These are phyloP conservation scores for Fusarium sp. DNA, from an alignment of 2,329 filamentous ascomycete species.

Conservation along the genomic window DNA sequence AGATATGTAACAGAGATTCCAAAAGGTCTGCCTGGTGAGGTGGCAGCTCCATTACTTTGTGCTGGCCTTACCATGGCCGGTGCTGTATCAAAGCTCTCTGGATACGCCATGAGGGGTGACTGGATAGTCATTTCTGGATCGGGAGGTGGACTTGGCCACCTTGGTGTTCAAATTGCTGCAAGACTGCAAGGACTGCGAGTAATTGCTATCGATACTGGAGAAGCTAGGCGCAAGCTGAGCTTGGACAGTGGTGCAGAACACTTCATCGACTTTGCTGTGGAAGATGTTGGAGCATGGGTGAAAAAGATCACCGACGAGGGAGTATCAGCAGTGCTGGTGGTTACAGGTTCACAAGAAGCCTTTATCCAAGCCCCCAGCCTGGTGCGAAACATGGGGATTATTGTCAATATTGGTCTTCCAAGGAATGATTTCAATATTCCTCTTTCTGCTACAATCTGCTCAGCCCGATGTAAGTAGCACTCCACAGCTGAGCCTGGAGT, in stretches of 20 bases:
- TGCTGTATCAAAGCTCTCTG: conserved; percentile 40
- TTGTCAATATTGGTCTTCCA: conserved; percentile 48
- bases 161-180: conserved; percentile 52
- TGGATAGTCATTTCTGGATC: conserved; percentile 53
- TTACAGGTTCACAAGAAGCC: conserved; percentile 46
- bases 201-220: conserved; percentile 50
- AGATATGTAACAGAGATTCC: conserved; percentile 50
- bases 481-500: accelerated
- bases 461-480: conserved; percentile 30
- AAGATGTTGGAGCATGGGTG: conserved; percentile 41
- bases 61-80: conserved; percentile 53
- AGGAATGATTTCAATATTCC: conserved; percentile 49
- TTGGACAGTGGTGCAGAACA: conserved; percentile 45
- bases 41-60: conserved; percentile 51
- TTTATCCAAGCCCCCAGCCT: conserved; percentile 44
- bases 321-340: conserved; percentile 47
- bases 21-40: conserved; percentile 26
- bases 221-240: conserved; percentile 40
- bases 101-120: conserved; percentile 23
- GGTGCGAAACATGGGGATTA: conserved; percentile 46
- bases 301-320: conserved; percentile 48
- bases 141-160: conserved; percentile 52
- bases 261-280: conserved; percentile 48
- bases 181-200: conserved; percentile 39
- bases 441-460: conserved; percentile 41